Evolutionary conservation across 2,329 filamentous ascomycete species (phyloP).

Genomic region (Colletotrichum tropicale): DNA sequence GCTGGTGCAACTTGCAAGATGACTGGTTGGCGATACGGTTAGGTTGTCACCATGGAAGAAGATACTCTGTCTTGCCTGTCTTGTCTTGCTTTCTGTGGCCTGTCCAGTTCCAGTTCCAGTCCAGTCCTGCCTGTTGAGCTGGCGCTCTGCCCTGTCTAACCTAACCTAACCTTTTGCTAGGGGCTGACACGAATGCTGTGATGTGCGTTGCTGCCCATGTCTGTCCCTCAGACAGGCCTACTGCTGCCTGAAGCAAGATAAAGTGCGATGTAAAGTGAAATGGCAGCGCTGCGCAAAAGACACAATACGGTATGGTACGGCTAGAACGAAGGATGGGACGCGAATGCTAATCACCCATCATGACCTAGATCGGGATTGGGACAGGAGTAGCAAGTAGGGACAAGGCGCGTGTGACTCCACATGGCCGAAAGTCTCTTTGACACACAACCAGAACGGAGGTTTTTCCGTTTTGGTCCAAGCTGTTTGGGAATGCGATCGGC

Average conservation of each 20-base stretch:
- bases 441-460: conserved; percentile 13
- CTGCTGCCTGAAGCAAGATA: neutral
- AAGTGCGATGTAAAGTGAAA: neutral
- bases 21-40: neutral
- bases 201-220: neutral
- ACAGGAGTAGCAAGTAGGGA: neutral
- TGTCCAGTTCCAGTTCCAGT: neutral
- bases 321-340: neutral
- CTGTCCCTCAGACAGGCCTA: neutral
- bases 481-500: conserved; percentile 11
- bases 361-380: conserved; percentile 10
- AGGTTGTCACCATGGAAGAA: neutral
- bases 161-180: neutral
- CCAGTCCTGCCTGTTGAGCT: neutral
- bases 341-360: conserved; percentile 4
- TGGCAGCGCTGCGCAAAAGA: neutral
- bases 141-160: neutral
- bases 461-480: conserved; percentile 13
- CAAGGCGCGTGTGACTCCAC: conserved; percentile 11
- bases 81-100: neutral
- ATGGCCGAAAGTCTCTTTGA: conserved; percentile 20
- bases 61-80: neutral
- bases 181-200: neutral
- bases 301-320: neutral
- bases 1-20: neutral